These are phyloP conservation scores for Xylariaceae sp. DNA, from an alignment of 2,329 filamentous ascomycete species.

Conservation along the genomic window DNA sequence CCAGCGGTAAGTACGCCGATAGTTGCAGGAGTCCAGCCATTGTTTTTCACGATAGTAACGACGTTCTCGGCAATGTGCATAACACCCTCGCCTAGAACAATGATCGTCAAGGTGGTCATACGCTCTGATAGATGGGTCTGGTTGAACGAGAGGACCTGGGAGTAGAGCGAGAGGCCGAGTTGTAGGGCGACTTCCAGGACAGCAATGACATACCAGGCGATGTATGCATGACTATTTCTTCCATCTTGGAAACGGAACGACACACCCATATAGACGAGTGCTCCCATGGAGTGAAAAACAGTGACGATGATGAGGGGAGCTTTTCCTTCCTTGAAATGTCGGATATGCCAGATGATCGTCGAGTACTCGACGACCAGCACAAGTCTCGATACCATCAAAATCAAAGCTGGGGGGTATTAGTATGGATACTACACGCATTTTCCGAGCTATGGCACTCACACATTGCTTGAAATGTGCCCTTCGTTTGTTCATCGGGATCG, in stretches of 20 bases:
- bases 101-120: slow-evolving; percentile 59
- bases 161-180: slow-evolving; percentile 49
- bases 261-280: slow-evolving; percentile 36
- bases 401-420: slow-evolving; percentile 27
- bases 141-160: slow-evolving; percentile 55
- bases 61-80: slow-evolving; percentile 40
- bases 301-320: slow-evolving; percentile 31
- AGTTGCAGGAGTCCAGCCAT: slow-evolving; percentile 24
- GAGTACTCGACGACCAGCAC: slow-evolving; percentile 49
- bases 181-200: slow-evolving; percentile 48
- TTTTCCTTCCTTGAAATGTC: slow-evolving; percentile 31
- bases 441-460: slow-evolving; percentile 23
- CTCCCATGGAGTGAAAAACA: slow-evolving; percentile 28
- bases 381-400: slow-evolving; percentile 47
- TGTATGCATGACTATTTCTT: slow-evolving; percentile 29
- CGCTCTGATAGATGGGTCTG: slow-evolving; percentile 60
- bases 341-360: slow-evolving; percentile 39
- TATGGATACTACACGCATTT: neutral
- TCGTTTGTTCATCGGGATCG: slow-evolving; percentile 30
- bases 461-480: slow-evolving; percentile 32
- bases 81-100: slow-evolving; percentile 33
- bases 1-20: slow-evolving; percentile 36
- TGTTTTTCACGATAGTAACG: slow-evolving; percentile 40
- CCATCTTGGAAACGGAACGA: slow-evolving; percentile 31
- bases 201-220: slow-evolving; percentile 51